These are phyloP conservation scores for Cichorium intybus DNA, from an alignment of 140 eudicot genomes.

Conservation along the genomic window DNA sequence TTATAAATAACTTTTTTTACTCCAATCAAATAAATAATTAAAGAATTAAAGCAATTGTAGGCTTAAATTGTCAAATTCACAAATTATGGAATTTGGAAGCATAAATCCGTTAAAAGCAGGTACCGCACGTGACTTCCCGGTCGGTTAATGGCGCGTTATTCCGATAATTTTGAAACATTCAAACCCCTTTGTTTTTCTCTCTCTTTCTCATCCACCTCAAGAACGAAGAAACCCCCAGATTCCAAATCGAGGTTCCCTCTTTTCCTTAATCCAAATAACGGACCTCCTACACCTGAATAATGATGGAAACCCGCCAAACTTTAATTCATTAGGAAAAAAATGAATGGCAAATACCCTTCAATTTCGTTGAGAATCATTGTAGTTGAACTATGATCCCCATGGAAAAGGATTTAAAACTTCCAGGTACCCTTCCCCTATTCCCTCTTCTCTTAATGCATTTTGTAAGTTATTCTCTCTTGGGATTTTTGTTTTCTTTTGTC, in stretches of 20 bases:
- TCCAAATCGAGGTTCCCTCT: constrained; percentile 8
- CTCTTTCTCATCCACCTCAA: constrained; percentile 9
- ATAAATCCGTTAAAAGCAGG: neutral
- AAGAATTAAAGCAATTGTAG: too few relatives aligned
- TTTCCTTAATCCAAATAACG: constrained; percentile 1
- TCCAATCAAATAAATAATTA: too few relatives aligned
- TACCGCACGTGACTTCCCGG: neutral
- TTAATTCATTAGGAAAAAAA: constrained; percentile 9
- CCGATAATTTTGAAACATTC: constrained; percentile 12
- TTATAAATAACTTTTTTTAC: too few relatives aligned
- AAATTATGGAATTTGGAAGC: neutral
- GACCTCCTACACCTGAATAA: constrained; percentile 9
- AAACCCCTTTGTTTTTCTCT: neutral
- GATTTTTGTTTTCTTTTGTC: constrained; percentile 1
- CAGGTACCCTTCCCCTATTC: constrained; percentile 4
- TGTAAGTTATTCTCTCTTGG: neutral
- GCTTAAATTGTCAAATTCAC: too few relatives aligned
- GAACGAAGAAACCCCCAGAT: constrained; percentile 13
- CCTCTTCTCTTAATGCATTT: neutral
- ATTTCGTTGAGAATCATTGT: neutral
- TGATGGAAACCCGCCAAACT: constrained; percentile 11
- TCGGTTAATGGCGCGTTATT: constrained; percentile 10
- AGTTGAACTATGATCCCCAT: neutral
- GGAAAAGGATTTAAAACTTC: neutral
- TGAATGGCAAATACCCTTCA: neutral